phyloP scores from a whole-genome alignment of 2,329 filamentous ascomycete species.

The Epicoccum nigrum region DNA sequence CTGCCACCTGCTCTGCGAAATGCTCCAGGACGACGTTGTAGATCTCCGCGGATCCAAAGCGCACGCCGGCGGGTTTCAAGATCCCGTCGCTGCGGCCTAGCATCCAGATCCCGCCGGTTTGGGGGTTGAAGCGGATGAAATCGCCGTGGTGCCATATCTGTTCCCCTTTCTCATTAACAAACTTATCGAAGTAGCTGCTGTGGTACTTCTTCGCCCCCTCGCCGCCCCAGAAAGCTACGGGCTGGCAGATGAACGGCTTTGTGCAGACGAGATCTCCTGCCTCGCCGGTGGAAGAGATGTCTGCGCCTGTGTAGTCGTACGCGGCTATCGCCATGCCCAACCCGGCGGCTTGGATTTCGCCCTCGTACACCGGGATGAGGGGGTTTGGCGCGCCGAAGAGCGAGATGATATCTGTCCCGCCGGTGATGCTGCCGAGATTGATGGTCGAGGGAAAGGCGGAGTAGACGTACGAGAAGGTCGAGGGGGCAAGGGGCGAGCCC shows the following conservation, averaged over 20 bases:
- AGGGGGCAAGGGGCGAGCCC: conserved; percentile 88
- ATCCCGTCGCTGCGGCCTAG: conserved; percentile 91
- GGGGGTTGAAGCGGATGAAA: conserved; percentile 75
- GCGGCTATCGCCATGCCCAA: conserved; percentile 59
- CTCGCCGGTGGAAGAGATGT: conserved; percentile 66
- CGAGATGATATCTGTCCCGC: conserved; percentile 95
- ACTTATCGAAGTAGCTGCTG: conserved; percentile 86
- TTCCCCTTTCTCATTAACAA: conserved; percentile 55
- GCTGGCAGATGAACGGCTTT: conserved; percentile 86
- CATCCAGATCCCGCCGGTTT: conserved; percentile 84
- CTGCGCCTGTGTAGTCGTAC: conserved; percentile 60
- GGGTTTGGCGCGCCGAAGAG: conserved; percentile 85
- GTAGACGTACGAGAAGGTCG: conserved; percentile 91
- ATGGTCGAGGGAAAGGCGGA: conserved; percentile 77
- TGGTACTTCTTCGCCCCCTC: conserved; percentile 77
- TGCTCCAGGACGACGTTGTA: conserved; percentile 91
- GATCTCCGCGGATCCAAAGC: conserved; percentile 93
- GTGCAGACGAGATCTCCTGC: conserved; percentile 89
- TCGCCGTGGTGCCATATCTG: conserved; percentile 92
- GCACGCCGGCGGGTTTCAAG: conserved; percentile 86
- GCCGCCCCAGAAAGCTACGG: conserved; percentile 83
- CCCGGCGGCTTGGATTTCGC: conserved; percentile 58
- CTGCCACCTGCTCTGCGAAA: conserved; percentile 78
- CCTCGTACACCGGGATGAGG: conserved; percentile 56
- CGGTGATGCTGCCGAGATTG: conserved; percentile 91